Percentiles rank a stretch among this genome's conserved stretches.
Evolutionary conservation across 2,329 filamentous ascomycete species (phyloP).

Genomic region (Didymella keratinophila): DNA sequence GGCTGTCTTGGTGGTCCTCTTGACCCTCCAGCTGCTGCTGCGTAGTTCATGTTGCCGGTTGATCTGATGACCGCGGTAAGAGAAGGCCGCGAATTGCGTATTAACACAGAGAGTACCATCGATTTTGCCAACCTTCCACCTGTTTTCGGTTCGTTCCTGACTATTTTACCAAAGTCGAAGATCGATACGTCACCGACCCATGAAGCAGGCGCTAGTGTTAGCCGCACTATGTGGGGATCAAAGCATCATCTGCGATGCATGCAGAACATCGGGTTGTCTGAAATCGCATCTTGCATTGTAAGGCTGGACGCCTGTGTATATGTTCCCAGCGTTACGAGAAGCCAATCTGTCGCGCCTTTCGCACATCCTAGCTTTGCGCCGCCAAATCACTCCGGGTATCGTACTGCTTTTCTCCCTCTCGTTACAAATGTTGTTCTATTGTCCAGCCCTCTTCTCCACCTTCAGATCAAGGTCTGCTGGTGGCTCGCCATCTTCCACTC

Average conservation of each 20-base stretch:
- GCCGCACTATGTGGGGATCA: constrained; percentile 25
- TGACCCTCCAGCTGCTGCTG: constrained; percentile 28
- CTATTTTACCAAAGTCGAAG: constrained; percentile 12
- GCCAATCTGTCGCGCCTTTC: background rate
- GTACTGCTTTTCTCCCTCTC: background rate
- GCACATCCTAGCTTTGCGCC: background rate
- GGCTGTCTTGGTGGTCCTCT: constrained; percentile 7
- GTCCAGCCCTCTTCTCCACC: background rate
- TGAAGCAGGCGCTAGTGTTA: constrained; percentile 25
- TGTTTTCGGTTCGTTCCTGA: constrained; percentile 4
- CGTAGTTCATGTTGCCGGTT: constrained; percentile 28
- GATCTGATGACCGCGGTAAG: constrained; percentile 10
- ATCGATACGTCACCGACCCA: constrained; percentile 32
- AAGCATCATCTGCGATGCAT: constrained; percentile 8
- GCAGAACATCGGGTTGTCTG: background rate
- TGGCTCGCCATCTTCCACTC: constrained; percentile 42
- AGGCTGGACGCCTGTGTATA: background rate
- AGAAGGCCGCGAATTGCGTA: background rate
- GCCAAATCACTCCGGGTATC: background rate
- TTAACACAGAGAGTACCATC: constrained; percentile 5
- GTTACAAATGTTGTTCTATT: background rate
- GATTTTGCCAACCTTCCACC: constrained; percentile 2
- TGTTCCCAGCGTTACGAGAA: background rate
- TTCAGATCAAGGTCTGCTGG: constrained; percentile 39
- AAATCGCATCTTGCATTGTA: background rate